phyloP scores from a whole-genome alignment of 495 filamentous ascomycete species.

The Penicillium mononematosum region DNA sequence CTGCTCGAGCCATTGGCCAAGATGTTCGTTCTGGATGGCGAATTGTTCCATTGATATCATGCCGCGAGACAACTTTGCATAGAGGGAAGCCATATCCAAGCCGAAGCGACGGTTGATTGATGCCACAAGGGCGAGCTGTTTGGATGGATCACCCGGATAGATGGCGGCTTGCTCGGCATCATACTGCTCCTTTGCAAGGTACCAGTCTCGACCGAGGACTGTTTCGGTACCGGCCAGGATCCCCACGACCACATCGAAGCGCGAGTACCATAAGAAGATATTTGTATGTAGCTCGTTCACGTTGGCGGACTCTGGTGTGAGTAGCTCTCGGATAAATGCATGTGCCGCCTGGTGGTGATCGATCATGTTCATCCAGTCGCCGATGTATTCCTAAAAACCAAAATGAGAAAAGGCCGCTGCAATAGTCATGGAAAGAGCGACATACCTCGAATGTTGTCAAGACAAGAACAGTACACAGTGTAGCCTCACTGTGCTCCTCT shows the following conservation, averaged over 20 bases:
- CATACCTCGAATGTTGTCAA: slow-evolving; percentile 90
- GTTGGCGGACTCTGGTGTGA: slow-evolving; percentile 74
- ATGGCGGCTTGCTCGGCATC: slow-evolving; percentile 56
- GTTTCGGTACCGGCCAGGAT: slow-evolving; percentile 78
- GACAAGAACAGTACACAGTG: slow-evolving; percentile 83
- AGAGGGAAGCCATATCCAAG: slow-evolving; percentile 76
- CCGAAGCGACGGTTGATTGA: slow-evolving; percentile 71
- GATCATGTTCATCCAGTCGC: slow-evolving; percentile 89
- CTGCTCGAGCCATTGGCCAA: slow-evolving; percentile 52
- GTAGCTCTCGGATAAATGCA: slow-evolving; percentile 72
- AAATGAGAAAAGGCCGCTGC: slow-evolving; percentile 3
- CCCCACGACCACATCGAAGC: slow-evolving; percentile 82
- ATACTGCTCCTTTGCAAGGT: slow-evolving; percentile 60
- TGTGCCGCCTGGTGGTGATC: slow-evolving; percentile 90
- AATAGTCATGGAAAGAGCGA: neutral
- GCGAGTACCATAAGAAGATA: slow-evolving; percentile 81
- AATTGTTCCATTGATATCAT: slow-evolving; percentile 69
- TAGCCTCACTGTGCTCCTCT: slow-evolving; percentile 70
- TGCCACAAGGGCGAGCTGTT: slow-evolving; percentile 63
- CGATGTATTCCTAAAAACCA: slow-evolving; percentile 74
- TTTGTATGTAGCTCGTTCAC: slow-evolving; percentile 64
- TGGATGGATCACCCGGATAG: slow-evolving; percentile 61
- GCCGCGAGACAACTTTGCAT: slow-evolving; percentile 61
- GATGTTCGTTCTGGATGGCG: slow-evolving; percentile 53
- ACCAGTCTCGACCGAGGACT: slow-evolving; percentile 78